These are phyloP conservation scores for Aurifilum marmelostoma DNA, from an alignment of 2,329 filamentous ascomycete species.

Conservation along the genomic window DNA sequence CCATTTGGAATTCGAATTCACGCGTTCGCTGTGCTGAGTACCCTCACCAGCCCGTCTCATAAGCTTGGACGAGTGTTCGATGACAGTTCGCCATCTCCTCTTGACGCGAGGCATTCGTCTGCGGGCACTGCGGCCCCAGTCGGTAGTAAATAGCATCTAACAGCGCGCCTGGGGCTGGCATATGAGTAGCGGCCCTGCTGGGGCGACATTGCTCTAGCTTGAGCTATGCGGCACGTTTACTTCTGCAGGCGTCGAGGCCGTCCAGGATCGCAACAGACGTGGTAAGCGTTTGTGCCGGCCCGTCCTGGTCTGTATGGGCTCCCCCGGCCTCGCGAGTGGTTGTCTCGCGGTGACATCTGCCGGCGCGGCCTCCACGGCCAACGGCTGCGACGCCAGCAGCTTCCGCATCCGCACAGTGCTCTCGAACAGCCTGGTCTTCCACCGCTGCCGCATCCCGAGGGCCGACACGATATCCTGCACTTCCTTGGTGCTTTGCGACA, in stretches of 20 bases:
- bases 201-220: background rate
- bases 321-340: background rate
- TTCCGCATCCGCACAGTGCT: constrained; percentile 13
- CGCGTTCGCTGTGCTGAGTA: background rate
- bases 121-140: no score
- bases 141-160: no score
- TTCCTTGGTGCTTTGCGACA: constrained; percentile 3
- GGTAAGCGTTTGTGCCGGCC: background rate
- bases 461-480: constrained; percentile 18
- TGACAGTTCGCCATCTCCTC: background rate
- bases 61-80: background rate
- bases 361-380: background rate
- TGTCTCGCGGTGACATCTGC: background rate
- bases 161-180: no score
- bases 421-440: constrained; percentile 7
- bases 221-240: background rate
- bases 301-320: background rate
- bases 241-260: background rate
- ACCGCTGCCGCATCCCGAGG: background rate
- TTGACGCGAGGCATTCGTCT: background rate
- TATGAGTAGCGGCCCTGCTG: no score
- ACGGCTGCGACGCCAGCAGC: background rate
- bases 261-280: background rate
- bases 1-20: background rate
- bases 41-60: background rate